Conservation (phyloP, 805 yeast genomes). For the Spathaspora sp. region DNA sequence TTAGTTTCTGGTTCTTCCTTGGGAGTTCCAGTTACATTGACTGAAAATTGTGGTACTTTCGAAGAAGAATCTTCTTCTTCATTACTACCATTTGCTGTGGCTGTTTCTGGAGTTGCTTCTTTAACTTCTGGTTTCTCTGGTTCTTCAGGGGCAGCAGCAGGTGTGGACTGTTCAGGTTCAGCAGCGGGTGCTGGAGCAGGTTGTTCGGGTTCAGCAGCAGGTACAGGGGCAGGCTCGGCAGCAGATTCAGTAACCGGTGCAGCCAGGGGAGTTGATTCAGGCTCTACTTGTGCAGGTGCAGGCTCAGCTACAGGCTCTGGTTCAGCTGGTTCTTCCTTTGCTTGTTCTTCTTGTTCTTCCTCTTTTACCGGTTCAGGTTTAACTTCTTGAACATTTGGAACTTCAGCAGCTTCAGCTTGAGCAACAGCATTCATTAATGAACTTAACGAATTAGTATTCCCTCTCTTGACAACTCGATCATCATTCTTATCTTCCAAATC, state of each 20-base stretch:
- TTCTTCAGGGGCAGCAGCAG: constrained; percentile 5
- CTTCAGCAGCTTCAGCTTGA: constrained; percentile 13
- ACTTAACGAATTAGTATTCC: constrained; percentile 15
- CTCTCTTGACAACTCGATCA: constrained; percentile 21
- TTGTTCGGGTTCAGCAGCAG: constrained; percentile 2
- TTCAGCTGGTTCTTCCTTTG: constrained; percentile 2
- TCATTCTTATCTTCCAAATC: constrained; percentile 40
- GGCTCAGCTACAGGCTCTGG: constrained; percentile 4
- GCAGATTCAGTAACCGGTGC: constrained; percentile 4
- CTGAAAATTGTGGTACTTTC: constrained; percentile 16
- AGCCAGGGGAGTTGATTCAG: constrained; percentile 2
- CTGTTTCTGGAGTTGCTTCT: not conserved
- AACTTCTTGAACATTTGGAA: constrained; percentile 4
- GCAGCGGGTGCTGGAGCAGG: constrained; percentile 5
- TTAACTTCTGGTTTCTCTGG: not conserved
- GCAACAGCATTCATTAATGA: constrained; percentile 28
- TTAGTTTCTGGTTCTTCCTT: not conserved
- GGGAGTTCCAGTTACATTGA: constrained; percentile 13
- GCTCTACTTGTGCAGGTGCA: constrained; percentile 2
- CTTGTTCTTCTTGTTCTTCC: not conserved
- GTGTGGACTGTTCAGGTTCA: not conserved
- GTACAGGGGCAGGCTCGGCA: not conserved
- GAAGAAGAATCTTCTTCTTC: not conserved
- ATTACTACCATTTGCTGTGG: not conserved
- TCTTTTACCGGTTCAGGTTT: constrained; percentile 4